These are phyloP conservation scores for Paramyrothecium sp. DNA, from an alignment of 2,329 filamentous ascomycete species.

Conservation along the genomic window DNA sequence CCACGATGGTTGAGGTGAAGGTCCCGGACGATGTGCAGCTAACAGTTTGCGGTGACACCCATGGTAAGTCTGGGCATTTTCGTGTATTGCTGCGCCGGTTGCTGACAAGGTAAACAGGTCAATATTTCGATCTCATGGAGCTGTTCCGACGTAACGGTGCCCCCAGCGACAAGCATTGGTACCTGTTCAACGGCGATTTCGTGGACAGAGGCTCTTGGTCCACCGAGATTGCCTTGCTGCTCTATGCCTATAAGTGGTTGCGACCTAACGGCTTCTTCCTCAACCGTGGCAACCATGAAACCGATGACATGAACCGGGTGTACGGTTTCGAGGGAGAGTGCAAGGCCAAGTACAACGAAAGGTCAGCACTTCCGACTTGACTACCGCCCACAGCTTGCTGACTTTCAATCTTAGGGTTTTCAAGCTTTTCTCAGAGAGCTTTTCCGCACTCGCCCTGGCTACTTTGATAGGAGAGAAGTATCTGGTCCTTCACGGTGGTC, in stretches of 20 bases:
- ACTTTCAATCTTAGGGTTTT: slow-evolving; percentile 59
- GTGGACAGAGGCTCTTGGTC: slow-evolving; percentile 98
- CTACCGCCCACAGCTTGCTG: slow-evolving; percentile 3
- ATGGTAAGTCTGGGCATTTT: slow-evolving; percentile 57
- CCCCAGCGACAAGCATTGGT: slow-evolving; percentile 83
- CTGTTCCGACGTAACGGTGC: slow-evolving; percentile 89
- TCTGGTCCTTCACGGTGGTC: slow-evolving; percentile 87
- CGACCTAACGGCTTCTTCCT: slow-evolving; percentile 86
- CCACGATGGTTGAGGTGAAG: slow-evolving; percentile 94
- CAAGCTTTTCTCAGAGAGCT: slow-evolving; percentile 97
- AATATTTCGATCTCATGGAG: slow-evolving; percentile 97
- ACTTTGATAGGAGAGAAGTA: slow-evolving; percentile 90
- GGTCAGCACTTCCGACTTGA: slow-evolving; percentile 27
- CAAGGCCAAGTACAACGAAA: slow-evolving; percentile 96
- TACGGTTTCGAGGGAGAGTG: slow-evolving; percentile 99
- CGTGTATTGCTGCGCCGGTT: not conserved
- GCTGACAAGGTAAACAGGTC: slow-evolving; percentile 52
- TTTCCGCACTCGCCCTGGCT: slow-evolving; percentile 88
- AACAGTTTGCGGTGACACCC: slow-evolving; percentile 96
- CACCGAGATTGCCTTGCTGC: slow-evolving; percentile 87
- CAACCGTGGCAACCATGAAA: slow-evolving; percentile 98
- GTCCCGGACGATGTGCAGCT: slow-evolving; percentile 75
- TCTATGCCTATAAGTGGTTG: slow-evolving; percentile 97
- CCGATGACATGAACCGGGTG: slow-evolving; percentile 97
- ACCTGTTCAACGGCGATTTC: slow-evolving; percentile 98